Evolutionary conservation across 495 filamentous ascomycete genomes (phyloP), one percentile per base, ranked within the genome.

Genomic region (Penicillium angulare): DNA sequence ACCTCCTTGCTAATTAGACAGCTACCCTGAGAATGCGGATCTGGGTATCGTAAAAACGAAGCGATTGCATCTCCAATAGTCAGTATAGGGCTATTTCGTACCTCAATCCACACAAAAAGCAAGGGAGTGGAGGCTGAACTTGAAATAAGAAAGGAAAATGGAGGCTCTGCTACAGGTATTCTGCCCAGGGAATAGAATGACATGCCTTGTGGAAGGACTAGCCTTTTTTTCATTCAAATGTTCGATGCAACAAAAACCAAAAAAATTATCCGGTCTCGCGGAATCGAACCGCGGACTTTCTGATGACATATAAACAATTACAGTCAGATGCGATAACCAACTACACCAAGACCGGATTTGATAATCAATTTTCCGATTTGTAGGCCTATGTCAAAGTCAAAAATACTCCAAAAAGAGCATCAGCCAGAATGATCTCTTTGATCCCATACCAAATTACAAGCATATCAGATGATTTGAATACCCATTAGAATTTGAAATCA

Each of bases 31-130:
- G 48, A 42, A 24, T 46, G n/a, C 2, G 32, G 42, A 44, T 80
- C 78, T 0, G 72, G 72, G 0, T 38, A 52, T 3, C 67, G 53
- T 6, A 85, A 56, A 49, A 80, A 82, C 0, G 68, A 75, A 5
- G 62, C 53, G 7, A 83, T 56, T 3, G 79, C 76, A 61, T 85
- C 79, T 7, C 81, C 81, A 0, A 81, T 43, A 1, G 74, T 82
- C 12, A 52, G 18, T 7, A 52, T 31, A 20, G 50, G 50, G 9
- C 24, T 9, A 12, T 52, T 22, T 16, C 15, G 13, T 5, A 52
- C 33, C 9, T 17, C 41, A 10, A 52, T 9, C 50, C 50, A 52
- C 23, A 52, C 41, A 47, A 38, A 52, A 2, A 31, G 15, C 24
- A 52, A 41, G 0, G n/a, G n/a, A n/a, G n/a, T n/a, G n/a, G n/a